Base-by-base conservation (phyloP, 495 filamentous ascomycete genomes). In the Penicillium malachiteum region DNA sequence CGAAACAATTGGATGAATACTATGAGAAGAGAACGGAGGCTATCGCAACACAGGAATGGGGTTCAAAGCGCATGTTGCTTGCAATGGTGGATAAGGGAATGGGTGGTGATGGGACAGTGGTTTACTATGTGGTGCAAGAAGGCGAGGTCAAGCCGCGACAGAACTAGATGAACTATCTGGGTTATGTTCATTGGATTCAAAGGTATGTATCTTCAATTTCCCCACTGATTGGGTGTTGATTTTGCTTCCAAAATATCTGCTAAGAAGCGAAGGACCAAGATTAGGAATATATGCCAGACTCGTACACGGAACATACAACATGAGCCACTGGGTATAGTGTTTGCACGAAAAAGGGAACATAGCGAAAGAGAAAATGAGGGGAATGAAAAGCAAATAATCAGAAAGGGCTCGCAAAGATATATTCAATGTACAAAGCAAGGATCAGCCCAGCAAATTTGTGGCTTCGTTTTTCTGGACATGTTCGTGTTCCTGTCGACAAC, bases 81-180 rank as follows among this genome's bases (percentile, higher is more conserved):
- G 92, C 90, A 18, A 91, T 90, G 37, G 78, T 93, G 48, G 84
- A 90, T 64, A 69, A 66, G 55, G 60, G 65, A 0, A 73, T 73
- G 67, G 76, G 78, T 17, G 87, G 89, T 50, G 94, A 99, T 69
- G 95, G 91, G 42, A 97, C 94, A 3, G 82, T 97, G 17, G 90
- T 93, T 4, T 97, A 96, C 68, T 99, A 99, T 68, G 82, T 96
- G 63, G 83, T 97, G 41, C 92, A 96, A 59, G 93, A 97, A 69
- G 95, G 95, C 3, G 84, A 96, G 45, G 92, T 98, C 26, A 98
- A 97, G 73, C 94, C 95, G 3, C 78, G 95, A 54, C 94, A 97
- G 68, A 98, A 98, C 70, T 98, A 71, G 78, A 37, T 14, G 5
- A 31, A 4, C 21, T 26, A 18, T n/a, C 2, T 10, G 14, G 8